phyloP scores from a whole-genome alignment of 2,329 filamentous ascomycete species.

The Penicillium freii region DNA sequence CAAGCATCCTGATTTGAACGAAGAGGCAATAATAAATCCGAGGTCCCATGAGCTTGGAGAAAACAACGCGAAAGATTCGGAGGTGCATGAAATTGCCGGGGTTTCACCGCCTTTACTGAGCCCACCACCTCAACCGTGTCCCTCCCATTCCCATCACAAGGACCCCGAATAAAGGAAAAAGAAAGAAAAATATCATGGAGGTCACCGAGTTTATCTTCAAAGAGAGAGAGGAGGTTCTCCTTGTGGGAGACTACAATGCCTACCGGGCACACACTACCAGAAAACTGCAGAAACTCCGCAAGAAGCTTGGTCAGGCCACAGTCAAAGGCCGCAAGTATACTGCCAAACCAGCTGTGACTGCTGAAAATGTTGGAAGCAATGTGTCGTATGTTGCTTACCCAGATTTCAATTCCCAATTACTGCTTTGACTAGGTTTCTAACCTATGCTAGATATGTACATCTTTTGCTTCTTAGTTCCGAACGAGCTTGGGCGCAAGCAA shows the following conservation, averaged over 20 bases:
- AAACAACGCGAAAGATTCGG: conserved; percentile 23
- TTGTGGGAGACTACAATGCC: conserved; percentile 82
- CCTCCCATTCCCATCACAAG: conserved; percentile 8
- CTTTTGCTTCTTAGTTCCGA: conserved; percentile 84
- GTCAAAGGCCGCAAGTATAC: conserved; percentile 84
- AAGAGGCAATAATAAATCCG: background rate
- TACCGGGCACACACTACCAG: conserved; percentile 79
- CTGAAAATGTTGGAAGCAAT: conserved; percentile 71
- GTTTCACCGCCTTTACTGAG: conserved; percentile 28
- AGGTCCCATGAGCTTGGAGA: conserved; percentile 17
- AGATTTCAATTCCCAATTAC: background rate
- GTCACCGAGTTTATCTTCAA: conserved; percentile 81
- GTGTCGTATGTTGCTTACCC: conserved; percentile 62
- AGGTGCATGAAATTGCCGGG: conserved; percentile 28
- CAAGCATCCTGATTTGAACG: background rate
- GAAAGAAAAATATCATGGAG: conserved; percentile 61
- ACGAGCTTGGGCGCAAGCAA: conserved; percentile 90
- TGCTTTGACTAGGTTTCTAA: conserved; percentile 14
- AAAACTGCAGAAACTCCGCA: conserved; percentile 77
- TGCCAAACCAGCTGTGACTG: conserved; percentile 66
- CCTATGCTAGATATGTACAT: conserved; percentile 62
- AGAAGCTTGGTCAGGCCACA: conserved; percentile 79
- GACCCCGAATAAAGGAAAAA: conserved; percentile 2
- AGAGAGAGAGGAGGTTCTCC: conserved; percentile 76
- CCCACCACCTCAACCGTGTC: conserved; percentile 24